Evolutionary conservation across 2,329 filamentous ascomycete species (phyloP).

Genomic region (Hawksworthiomyces lignivorus): DNA sequence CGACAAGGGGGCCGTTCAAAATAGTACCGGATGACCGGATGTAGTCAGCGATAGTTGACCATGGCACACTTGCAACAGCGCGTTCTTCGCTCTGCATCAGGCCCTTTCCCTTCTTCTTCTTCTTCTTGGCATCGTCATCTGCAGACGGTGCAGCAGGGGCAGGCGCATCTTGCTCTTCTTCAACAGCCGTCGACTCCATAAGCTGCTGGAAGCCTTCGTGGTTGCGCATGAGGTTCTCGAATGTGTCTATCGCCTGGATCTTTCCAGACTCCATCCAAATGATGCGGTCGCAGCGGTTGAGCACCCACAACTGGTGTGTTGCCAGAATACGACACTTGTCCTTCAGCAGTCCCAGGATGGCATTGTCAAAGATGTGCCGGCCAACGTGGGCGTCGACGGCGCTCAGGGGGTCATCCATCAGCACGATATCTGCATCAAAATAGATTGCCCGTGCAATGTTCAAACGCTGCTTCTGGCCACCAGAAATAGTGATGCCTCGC

Average conservation of each 20-base stretch:
- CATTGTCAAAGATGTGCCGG: conserved; percentile 81
- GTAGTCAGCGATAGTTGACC: conserved; percentile 73
- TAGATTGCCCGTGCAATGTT: conserved; percentile 84
- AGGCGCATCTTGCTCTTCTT: conserved; percentile 51
- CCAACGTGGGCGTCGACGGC: conserved; percentile 65
- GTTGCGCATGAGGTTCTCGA: conserved; percentile 74
- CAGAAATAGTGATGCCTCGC: conserved; percentile 88
- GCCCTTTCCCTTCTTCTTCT: conserved; percentile 50
- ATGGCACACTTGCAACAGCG: conserved; percentile 68
- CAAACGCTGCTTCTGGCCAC: conserved; percentile 88
- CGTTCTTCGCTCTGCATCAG: conserved; percentile 69
- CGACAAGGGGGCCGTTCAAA: conserved; percentile 57
- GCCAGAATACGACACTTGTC: conserved; percentile 87
- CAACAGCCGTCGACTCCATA: conserved; percentile 76
- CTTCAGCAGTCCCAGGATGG: conserved; percentile 80
- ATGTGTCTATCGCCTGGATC: conserved; percentile 81
- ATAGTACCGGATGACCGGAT: conserved; percentile 66
- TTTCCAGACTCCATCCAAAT: conserved; percentile 86
- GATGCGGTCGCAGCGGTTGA: conserved; percentile 83
- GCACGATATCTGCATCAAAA: conserved; percentile 58
- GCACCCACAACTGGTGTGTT: conserved; percentile 90
- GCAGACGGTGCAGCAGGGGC: conserved; percentile 18
- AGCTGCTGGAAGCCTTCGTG: conserved; percentile 73
- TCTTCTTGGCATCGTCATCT: conserved; percentile 32
- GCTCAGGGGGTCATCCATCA: conserved; percentile 63